Evolutionary conservation across 441 rosid genomes (phyloP), one percentile per base, ranked within the genome.

Genomic region (Metrosideros polymorpha): DNA sequence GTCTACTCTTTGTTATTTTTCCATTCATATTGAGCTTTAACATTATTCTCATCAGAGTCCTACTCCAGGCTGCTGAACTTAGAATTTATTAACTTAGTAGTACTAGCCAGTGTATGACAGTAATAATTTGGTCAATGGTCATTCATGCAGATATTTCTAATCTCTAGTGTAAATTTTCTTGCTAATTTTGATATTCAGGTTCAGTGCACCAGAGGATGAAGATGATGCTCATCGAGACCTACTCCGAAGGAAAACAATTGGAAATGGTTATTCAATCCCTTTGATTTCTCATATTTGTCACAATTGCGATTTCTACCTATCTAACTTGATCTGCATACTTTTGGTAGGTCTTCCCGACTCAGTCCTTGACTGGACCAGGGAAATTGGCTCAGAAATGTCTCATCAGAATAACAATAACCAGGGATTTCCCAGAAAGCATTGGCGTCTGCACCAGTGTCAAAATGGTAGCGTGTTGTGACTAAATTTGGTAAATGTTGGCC

Each of bases 391-490:
- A 59, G 98, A 97, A 85, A 91, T 97, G 84, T 91, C 98, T 52
- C 93, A 92, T 91, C 95, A 97, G 82, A 95, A 93, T 90, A 91
- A 94, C 87, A 92, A 90, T 89, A 96, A 92, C 92, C 99, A 96
- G 92, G 98, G 98, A 88, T 98, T 98, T 92, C 94, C 99, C 12
- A 93, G 96, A 88, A 98, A 95, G 92, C 95, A 96, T 89, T 98
- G 99, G 99, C 99, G 99, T 87, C 99, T 98, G 90, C 94, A 96
- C 85, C 99, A 98, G 90, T 98, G 99, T 91, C 99, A 95, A 94
- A 98, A 98, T 91, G 99, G 99, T 98, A 86, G 86, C 87, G 77
- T 5, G 47, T 66, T 19, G 79, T 66, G 79, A 66, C 79, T 66
- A 66, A 35, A 66, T 66, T 66, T 66, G 24, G 79, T 66, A 35